Base-by-base conservation (phyloP, 371 early-diverging fungal genomes). In the Polyrhizophydium stewartii region DNA sequence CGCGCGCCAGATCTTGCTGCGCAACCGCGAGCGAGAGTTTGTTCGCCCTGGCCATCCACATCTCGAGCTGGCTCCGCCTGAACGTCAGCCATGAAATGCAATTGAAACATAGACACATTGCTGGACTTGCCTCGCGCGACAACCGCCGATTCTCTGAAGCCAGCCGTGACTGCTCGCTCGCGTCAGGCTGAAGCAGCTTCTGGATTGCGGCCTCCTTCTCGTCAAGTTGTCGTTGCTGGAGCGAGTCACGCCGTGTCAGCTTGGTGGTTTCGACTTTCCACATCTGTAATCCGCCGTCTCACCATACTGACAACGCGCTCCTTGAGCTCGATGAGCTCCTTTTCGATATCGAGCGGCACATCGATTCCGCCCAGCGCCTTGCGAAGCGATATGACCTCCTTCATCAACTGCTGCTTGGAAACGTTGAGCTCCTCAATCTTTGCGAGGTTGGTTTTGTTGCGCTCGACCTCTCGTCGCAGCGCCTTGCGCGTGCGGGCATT, bases 161-260 rank as follows among this genome's bases (percentile, higher is more conserved):
- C 5, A 67, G 30, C 21, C 58, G 50, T 21, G 59, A 38, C 10
- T 22, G 45, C 50, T 62, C 65, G 31, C 59, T 58, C 21, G 41
- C 46, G 24, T 65, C 69, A 16, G 67, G 61, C 30, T 46, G 49
- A 31, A 69, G 37, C 27, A 74, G 41, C 2, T 65, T 59, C 19
- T 61, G 47, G 33, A 74, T 65, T 32, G 66, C 55, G 28, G 22
- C 55, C 19, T 75, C 72, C 22, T 63, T 61, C 38, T 75, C 75
- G 3, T 63, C 64, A 1, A 74, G 40, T 40, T 63, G 38, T 2
- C 45, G 38, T 52, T 43, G 57, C 65, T 68, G 43, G 19, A 50
- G 32, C 28, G 17, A 37, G 35, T 22, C 27, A 52, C 21, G 24
- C 9, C 1, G 2, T 45, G 51, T 58, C 59, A 33, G 55, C 22